Evolutionary conservation across 1,139 yeast genomes (phyloP).

Genomic region (Hyphopichia buzzinii): DNA sequence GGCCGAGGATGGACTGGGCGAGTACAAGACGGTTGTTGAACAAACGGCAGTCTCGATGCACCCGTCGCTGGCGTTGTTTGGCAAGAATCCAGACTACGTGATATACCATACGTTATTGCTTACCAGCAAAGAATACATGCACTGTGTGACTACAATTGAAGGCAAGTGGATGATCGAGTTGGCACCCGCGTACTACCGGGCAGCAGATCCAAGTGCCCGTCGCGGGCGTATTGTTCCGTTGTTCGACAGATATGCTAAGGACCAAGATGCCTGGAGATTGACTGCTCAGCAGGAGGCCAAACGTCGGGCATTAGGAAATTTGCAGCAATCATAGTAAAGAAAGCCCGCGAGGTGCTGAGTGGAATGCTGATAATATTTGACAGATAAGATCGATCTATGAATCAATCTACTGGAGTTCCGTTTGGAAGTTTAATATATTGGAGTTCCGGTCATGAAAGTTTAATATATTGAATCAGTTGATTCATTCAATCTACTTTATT

Average conservation of each 20-base stretch:
- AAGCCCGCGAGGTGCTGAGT: no score
- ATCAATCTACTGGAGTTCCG: no score
- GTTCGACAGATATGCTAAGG: slow-evolving; percentile 51
- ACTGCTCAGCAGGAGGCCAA: slow-evolving; percentile 36
- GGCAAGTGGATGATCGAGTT: slow-evolving; percentile 82
- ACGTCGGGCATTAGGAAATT: slow-evolving; percentile 27
- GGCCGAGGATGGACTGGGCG: slow-evolving; percentile 47
- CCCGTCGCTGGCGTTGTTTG: slow-evolving; percentile 81
- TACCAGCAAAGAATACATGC: slow-evolving; percentile 91
- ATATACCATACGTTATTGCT: slow-evolving; percentile 79
- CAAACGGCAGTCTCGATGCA: slow-evolving; percentile 80
- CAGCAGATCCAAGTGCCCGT: slow-evolving; percentile 47
- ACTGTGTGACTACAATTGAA: slow-evolving; percentile 75
- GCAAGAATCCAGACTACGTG: slow-evolving; percentile 73
- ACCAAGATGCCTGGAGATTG: slow-evolving; percentile 45
- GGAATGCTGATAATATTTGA: no score
- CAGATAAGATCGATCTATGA: no score
- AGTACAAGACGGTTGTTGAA: slow-evolving; percentile 76
- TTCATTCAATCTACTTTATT: no score
- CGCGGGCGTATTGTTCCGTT: slow-evolving; percentile 60
- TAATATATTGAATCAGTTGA: no score
- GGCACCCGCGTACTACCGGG: slow-evolving; percentile 85
- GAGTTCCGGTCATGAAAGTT: no score
- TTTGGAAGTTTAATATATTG: no score
- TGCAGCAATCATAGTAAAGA: background rate